These are phyloP conservation scores for Knufia petricola DNA, from an alignment of 2,329 filamentous ascomycete genomes.

Conservation along the genomic window DNA sequence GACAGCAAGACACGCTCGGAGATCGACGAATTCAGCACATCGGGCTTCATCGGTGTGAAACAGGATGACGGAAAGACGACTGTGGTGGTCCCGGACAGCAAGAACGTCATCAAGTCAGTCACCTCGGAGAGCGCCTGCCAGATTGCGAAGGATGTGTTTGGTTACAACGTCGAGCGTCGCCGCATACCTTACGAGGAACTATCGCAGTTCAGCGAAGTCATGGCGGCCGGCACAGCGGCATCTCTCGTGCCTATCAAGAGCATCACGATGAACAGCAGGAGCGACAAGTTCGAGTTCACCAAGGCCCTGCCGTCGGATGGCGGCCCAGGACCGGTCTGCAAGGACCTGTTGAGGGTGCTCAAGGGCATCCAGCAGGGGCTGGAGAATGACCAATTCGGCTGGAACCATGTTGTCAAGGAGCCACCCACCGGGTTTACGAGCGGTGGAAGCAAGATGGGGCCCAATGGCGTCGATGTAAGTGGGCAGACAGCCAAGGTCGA, in stretches of 20 bases:
- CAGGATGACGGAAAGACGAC: conserved; percentile 45
- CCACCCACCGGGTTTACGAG: conserved; percentile 18
- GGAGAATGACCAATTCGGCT: conserved; percentile 65
- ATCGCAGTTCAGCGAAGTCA: conserved; percentile 60
- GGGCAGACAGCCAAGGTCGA: background rate
- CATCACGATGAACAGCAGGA: conserved; percentile 60
- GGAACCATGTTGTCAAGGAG: conserved; percentile 44
- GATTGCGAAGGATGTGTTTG: conserved; percentile 61
- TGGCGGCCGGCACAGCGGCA: conserved; percentile 86
- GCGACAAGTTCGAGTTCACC: conserved; percentile 47
- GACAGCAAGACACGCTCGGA: conserved; percentile 76
- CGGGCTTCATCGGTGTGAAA: conserved; percentile 76
- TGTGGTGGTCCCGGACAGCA: conserved; percentile 77
- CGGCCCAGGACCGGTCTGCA: conserved; percentile 63
- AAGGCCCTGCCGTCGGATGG: conserved; percentile 32
- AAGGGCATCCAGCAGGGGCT: conserved; percentile 81
- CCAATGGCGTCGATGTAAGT: background rate
- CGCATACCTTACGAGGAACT: conserved; percentile 54
- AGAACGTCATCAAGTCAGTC: conserved; percentile 77
- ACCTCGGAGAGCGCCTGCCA: conserved; percentile 70
- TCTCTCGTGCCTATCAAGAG: conserved; percentile 85
- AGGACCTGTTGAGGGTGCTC: conserved; percentile 63
- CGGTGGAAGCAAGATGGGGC: too few relatives aligned
- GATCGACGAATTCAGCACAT: conserved; percentile 93
- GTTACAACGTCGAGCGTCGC: conserved; percentile 74